These are phyloP conservation scores for Flaveria robusta DNA, from an alignment of 129 eudicot genomes.

Conservation along the genomic window DNA sequence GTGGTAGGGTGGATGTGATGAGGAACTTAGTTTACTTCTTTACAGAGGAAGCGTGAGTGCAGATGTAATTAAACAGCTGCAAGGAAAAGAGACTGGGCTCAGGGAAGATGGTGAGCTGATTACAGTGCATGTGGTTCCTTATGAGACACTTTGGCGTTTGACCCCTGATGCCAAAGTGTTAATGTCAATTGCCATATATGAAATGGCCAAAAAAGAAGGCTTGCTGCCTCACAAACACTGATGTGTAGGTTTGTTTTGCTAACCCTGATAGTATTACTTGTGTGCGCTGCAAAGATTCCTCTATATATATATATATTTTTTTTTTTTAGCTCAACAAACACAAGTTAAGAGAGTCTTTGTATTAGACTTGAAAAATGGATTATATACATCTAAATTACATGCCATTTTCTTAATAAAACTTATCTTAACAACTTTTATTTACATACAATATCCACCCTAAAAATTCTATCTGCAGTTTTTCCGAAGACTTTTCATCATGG, in stretches of 20 bases:
- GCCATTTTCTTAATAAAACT: background rate
- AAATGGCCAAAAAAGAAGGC: constrained; percentile 88
- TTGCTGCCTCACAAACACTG: constrained; percentile 45
- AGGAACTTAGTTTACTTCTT: constrained; percentile 80
- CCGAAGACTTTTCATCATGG: no score
- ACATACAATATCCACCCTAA: no score
- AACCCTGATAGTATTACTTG: background rate
- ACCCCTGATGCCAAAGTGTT: constrained; percentile 95
- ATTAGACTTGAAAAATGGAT: background rate
- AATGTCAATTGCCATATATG: constrained; percentile 89
- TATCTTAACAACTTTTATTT: background rate
- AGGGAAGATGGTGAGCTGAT: constrained; percentile 90
- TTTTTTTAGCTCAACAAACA: no score
- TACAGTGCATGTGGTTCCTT: constrained; percentile 83
- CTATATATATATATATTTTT: no score
- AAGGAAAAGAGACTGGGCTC: constrained; percentile 90
- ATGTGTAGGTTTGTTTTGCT: constrained; percentile 1
- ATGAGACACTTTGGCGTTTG: constrained; percentile 69
- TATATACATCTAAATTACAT: background rate
- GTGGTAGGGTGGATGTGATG: constrained; percentile 93
- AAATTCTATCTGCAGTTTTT: no score
- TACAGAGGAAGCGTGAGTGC: constrained; percentile 70
- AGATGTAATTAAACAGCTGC: constrained; percentile 65
- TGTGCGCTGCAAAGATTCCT: background rate
- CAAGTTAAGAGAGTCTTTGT: background rate